A percentile compares a stretch with the other conserved stretches of the same genome.
Conservation (phyloP, 139 green algal species). For the Haematococcus sp. region DNA sequence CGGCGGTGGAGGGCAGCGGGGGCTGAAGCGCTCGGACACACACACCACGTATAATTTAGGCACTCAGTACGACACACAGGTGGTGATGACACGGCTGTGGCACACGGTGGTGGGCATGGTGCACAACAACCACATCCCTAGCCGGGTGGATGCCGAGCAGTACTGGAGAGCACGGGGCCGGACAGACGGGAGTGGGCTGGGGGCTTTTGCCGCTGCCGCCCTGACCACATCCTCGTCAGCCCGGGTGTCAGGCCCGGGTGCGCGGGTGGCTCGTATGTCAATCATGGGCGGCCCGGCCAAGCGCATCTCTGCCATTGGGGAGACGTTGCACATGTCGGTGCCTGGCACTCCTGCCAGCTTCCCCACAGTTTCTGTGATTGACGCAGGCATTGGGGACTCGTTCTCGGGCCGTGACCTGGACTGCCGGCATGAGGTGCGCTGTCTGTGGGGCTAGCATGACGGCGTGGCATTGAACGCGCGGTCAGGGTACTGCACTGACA, state of each 20-base stretch:
- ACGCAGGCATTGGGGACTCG: neutral
- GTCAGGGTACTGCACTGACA: too few relatives aligned
- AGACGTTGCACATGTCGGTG: neutral
- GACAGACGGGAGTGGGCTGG: too few relatives aligned
- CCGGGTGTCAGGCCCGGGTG: too few relatives aligned
- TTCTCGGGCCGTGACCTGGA: slow-evolving; percentile 12
- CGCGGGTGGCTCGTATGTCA: neutral
- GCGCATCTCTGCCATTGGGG: too few relatives aligned
- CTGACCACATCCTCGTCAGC: too few relatives aligned
- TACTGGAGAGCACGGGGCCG: too few relatives aligned
- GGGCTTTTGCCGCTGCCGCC: too few relatives aligned
- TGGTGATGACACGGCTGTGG: slow-evolving; percentile 9
- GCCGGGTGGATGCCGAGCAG: neutral
- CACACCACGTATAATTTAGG: neutral
- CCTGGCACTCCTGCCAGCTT: neutral
- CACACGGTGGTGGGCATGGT: slow-evolving; percentile 11
- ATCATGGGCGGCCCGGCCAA: neutral
- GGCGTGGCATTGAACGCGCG: too few relatives aligned
- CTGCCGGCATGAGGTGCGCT: slow-evolving; percentile 1
- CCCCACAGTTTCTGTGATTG: neutral
- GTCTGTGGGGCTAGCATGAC: neutral
- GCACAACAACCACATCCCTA: neutral
- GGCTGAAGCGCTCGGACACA: neutral
- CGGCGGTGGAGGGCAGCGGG: neutral
- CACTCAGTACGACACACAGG: neutral